A percentile compares a stretch with the other conserved stretches of the same genome.
These are phyloP conservation scores for Chlamydomonas sphaeroides DNA, from an alignment of 139 green algal species.

Conservation along the genomic window DNA sequence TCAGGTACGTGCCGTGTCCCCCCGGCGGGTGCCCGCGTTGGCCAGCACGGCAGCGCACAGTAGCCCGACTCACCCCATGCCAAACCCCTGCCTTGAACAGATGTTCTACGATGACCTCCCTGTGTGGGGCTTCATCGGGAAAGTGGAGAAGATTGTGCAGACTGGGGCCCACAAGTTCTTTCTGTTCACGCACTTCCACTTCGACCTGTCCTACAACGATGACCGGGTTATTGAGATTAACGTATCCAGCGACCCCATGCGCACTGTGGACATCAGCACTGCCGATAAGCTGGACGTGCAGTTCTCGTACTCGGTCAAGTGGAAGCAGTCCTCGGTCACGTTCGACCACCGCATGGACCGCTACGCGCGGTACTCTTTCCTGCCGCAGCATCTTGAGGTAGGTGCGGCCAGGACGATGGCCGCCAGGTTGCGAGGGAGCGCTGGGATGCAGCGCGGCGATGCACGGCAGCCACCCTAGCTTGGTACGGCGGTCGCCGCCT, in stretches of 20 bases:
- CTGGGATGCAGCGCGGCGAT: no score
- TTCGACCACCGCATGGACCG: constrained; percentile 91
- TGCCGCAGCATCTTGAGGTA: constrained; percentile 94
- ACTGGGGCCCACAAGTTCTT: constrained; percentile 57
- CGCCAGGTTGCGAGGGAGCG: no score
- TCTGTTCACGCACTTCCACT: constrained; percentile 97
- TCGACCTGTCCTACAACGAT: constrained; percentile 90
- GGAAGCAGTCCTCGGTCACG: constrained; percentile 73
- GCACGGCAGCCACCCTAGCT: no score
- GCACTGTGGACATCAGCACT: constrained; percentile 84
- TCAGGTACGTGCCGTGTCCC: constrained; percentile 70
- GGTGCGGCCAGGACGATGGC: neutral
- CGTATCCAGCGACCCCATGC: constrained; percentile 79
- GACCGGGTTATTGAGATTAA: constrained; percentile 92
- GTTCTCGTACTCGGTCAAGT: constrained; percentile 92
- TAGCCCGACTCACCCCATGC: neutral
- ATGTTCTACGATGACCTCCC: constrained; percentile 96
- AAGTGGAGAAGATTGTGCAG: constrained; percentile 74
- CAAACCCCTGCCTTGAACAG: constrained; percentile 53
- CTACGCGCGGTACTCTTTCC: constrained; percentile 90
- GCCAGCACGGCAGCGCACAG: no score
- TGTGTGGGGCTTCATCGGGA: constrained; percentile 97
- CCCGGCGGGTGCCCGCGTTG: neutral
- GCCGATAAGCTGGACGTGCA: constrained; percentile 51
- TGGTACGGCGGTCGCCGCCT: no score